Conservation (phyloP, 176 grass and related monocot genomes). For the Puccinellia tenuiflora region DNA sequence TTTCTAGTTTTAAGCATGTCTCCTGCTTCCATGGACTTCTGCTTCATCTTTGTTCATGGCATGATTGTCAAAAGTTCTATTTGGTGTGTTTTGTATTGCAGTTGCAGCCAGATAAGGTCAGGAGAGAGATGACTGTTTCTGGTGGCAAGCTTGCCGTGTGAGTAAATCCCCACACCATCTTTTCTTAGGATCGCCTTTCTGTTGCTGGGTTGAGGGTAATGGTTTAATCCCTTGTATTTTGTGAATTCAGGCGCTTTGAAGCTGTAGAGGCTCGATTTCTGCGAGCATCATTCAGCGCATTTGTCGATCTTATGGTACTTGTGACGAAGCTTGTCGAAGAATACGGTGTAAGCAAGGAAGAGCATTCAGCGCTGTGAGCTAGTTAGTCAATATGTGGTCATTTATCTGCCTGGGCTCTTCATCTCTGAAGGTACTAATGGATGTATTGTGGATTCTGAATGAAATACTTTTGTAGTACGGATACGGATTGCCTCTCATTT, state of each 20-base stretch:
- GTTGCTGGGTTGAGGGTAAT: background rate
- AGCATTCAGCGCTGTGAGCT: background rate
- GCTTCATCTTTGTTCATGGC: background rate
- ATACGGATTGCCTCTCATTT: background rate
- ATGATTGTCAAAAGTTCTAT: background rate
- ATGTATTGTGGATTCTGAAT: background rate
- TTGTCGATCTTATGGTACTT: slow-evolving; percentile 71
- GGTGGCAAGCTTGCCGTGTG: slow-evolving; percentile 73
- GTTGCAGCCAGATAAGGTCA: slow-evolving; percentile 92
- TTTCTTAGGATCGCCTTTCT: background rate
- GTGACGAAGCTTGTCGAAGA: slow-evolving; percentile 78
- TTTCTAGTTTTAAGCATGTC: background rate
- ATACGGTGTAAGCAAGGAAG: slow-evolving; percentile 32
- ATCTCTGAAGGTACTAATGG: background rate
- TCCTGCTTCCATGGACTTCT: background rate
- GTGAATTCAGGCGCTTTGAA: slow-evolving; percentile 57
- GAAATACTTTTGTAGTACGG: background rate
- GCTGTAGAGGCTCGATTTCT: slow-evolving; percentile 86
- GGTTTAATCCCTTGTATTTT: background rate
- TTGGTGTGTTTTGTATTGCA: slow-evolving; percentile 44
- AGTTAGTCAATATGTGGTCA: background rate
- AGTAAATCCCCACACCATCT: slow-evolving; percentile 21
- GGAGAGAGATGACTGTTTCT: slow-evolving; percentile 65
- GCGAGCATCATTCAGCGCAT: slow-evolving; percentile 77
- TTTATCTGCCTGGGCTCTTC: background rate